Conservation (phyloP, 345 rosid species). For the Eucalyptus erythrocorys region DNA sequence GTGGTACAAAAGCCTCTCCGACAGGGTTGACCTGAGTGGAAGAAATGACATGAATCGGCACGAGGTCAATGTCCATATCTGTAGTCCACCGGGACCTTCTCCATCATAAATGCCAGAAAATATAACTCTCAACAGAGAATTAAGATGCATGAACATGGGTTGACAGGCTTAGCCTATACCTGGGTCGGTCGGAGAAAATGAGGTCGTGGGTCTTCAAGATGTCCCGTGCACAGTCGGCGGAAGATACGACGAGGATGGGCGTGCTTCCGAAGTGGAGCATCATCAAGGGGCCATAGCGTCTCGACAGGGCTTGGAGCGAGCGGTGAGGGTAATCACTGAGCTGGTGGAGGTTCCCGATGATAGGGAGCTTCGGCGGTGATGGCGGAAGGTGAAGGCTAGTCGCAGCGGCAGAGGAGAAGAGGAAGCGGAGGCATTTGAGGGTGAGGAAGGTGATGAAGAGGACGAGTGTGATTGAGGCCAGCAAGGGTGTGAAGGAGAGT, state of each 20-base stretch:
- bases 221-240: conserved; percentile 31
- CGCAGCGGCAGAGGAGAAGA: background rate
- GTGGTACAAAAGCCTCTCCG: conserved; percentile 14
- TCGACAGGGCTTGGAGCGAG: conserved; percentile 20
- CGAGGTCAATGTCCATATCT: background rate
- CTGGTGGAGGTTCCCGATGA: conserved; percentile 56
- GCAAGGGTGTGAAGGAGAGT: background rate
- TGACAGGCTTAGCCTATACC: background rate
- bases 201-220: conserved; percentile 47
- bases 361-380: conserved; percentile 38
- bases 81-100: background rate
- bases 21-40: background rate
- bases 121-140: background rate
- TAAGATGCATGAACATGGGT: background rate
- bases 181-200: conserved; percentile 33
- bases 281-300: conserved; percentile 47
- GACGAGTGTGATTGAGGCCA: background rate
- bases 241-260: conserved; percentile 39
- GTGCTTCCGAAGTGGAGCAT: conserved; percentile 32
- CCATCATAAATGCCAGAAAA: background rate
- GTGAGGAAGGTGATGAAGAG: background rate
- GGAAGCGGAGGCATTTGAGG: background rate
- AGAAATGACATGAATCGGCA: background rate
- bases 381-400: conserved; percentile 8
- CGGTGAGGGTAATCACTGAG: conserved; percentile 37